Percentiles rank a stretch among this genome's conserved stretches.
phyloP scores from a whole-genome alignment of 768 basidiomycete species.

The Mycena rosella region DNA sequence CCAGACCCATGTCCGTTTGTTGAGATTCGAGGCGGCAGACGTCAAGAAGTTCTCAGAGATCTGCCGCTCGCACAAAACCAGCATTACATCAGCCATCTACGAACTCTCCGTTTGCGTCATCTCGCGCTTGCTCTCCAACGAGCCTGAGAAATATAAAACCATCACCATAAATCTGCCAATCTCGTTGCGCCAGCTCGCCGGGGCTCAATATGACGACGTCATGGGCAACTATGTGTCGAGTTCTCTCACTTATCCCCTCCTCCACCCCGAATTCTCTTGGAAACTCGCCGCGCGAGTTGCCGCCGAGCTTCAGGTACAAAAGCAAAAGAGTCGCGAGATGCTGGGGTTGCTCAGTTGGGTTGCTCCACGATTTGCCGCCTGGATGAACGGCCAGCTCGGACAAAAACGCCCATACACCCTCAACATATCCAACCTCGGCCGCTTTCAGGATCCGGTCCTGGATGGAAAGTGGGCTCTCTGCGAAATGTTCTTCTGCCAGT shows the following conservation, averaged over 20 bases:
- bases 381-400: conserved; percentile 1
- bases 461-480: conserved; percentile 37
- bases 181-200: conserved; percentile 47
- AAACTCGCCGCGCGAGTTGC: conserved; percentile 43
- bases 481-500: conserved; percentile 42
- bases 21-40: conserved; percentile 40
- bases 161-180: conserved; percentile 44
- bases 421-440: conserved; percentile 38
- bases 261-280: conserved; percentile 50
- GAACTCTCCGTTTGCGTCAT: conserved; percentile 41
- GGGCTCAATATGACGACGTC: conserved; percentile 37
- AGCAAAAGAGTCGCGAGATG: neutral
- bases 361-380: neutral
- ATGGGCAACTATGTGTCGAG: conserved; percentile 51
- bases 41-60: conserved; percentile 35
- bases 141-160: neutral
- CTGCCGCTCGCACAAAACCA: conserved; percentile 46
- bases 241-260: conserved; percentile 34
- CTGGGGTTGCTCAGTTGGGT: conserved; percentile 4
- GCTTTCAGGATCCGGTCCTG: conserved; percentile 26
- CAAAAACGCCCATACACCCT: conserved; percentile 3
- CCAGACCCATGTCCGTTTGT: conserved; percentile 43
- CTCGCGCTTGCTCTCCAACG: conserved; percentile 28
- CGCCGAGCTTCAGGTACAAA: conserved; percentile 40
- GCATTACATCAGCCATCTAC: conserved; percentile 47